A percentile compares a stretch with the other conserved stretches of the same genome.
phyloP scores from a whole-genome alignment of 1,139 yeast species.

The Candida glucosophila region DNA sequence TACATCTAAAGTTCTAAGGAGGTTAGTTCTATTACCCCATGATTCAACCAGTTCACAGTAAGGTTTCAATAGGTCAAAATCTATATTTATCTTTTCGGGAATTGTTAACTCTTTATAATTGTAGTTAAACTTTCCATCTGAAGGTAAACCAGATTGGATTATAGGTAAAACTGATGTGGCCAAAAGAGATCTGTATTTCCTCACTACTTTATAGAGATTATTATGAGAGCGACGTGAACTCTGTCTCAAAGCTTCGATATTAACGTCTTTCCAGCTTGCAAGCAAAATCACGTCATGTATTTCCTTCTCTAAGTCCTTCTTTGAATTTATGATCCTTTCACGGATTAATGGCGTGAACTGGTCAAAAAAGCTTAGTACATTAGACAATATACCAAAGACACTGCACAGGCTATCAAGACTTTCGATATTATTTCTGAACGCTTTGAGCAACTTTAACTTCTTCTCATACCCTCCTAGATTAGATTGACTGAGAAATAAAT shows the following conservation, averaged over 20 bases:
- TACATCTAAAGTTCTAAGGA: constrained; percentile 40
- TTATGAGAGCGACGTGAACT: constrained; percentile 87
- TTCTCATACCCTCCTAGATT: constrained; percentile 62
- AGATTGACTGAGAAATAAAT: constrained; percentile 67
- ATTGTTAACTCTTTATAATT: background rate
- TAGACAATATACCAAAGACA: constrained; percentile 11
- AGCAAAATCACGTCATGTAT: constrained; percentile 75
- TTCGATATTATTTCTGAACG: constrained; percentile 49
- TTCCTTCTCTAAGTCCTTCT: constrained; percentile 62
- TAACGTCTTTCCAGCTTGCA: constrained; percentile 97
- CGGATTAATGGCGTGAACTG: constrained; percentile 50
- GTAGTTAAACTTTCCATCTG: constrained; percentile 1
- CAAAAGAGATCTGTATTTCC: constrained; percentile 68
- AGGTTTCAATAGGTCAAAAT: background rate
- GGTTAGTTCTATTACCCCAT: constrained; percentile 50
- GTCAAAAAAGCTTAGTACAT: constrained; percentile 54
- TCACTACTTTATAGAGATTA: constrained; percentile 70
- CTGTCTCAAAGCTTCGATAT: constrained; percentile 85
- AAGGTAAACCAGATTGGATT: constrained; percentile 54
- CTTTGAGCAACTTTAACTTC: constrained; percentile 50
- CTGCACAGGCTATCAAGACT: constrained; percentile 13
- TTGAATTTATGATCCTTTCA: constrained; percentile 35
- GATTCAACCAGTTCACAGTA: constrained; percentile 19
- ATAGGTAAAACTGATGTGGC: constrained; percentile 44
- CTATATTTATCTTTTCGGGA: background rate